Conservation (phyloP, 139 green algal genomes). For the Prasinococcaceae sp. region DNA sequence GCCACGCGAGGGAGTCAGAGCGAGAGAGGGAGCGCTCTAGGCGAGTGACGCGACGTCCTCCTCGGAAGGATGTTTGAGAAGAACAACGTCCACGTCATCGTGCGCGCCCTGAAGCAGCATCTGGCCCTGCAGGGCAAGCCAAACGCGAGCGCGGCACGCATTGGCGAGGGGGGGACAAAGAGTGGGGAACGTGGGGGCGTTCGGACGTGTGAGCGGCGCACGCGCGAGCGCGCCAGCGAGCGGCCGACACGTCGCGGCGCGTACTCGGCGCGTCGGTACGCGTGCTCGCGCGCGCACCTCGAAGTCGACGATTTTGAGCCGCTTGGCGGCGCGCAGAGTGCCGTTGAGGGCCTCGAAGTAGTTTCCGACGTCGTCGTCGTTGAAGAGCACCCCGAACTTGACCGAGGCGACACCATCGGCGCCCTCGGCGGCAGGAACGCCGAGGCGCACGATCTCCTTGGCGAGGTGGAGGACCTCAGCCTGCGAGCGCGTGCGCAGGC, state of each 20-base stretch:
- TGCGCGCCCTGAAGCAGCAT: conserved; percentile 30
- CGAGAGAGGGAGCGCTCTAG: too few relatives aligned
- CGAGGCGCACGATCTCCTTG: too few relatives aligned
- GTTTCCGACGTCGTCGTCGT: conserved; percentile 20
- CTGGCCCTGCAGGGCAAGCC: too few relatives aligned
- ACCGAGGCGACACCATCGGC: too few relatives aligned
- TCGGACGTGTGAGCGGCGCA: not conserved
- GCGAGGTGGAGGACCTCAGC: too few relatives aligned
- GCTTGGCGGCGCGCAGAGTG: conserved; percentile 31
- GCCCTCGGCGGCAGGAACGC: too few relatives aligned
- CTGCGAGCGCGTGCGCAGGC: too few relatives aligned
- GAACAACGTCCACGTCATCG: conserved; percentile 28
- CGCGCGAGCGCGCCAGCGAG: not conserved
- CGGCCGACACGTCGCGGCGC: not conserved
- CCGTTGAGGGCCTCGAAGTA: conserved; percentile 30
- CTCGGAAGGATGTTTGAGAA: conserved; percentile 15
- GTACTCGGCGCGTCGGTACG: too few relatives aligned
- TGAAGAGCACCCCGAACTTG: conserved; percentile 30
- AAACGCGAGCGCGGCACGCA: not conserved
- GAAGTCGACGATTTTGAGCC: conserved; percentile 19
- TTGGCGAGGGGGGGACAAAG: not conserved
- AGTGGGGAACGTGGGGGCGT: too few relatives aligned
- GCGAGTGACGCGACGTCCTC: too few relatives aligned
- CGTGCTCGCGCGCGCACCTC: not conserved
- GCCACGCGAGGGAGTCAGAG: too few relatives aligned